Percentiles rank a stretch among this genome's conserved stretches.
Conservation (phyloP, 345 rosid species). For the Linum tenue region DNA sequence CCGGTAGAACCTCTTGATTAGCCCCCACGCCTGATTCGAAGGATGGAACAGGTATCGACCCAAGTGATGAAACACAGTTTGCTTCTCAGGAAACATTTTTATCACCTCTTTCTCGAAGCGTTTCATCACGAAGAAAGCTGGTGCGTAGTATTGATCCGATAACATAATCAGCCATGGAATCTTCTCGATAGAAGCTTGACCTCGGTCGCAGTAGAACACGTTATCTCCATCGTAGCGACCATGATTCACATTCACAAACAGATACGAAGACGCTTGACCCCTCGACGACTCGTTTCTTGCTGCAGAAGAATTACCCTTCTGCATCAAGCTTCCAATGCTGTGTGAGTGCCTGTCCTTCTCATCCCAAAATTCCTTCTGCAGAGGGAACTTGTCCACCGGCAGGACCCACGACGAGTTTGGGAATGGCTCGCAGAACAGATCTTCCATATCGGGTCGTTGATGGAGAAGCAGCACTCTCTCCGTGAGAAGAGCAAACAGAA, state of each 20-base stretch:
- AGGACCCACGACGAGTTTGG: conserved; percentile 14
- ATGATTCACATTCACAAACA: conserved; percentile 2
- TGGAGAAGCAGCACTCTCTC: conserved; percentile 14
- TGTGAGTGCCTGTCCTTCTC: not conserved
- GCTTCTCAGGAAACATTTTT: conserved; percentile 17
- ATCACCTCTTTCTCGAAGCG: conserved; percentile 6
- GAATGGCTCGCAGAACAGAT: not conserved
- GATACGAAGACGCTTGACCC: not conserved
- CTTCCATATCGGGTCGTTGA: not conserved
- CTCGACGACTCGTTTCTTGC: not conserved
- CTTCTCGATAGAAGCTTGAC: conserved; percentile 5
- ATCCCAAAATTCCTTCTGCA: not conserved
- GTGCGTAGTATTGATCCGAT: conserved; percentile 13
- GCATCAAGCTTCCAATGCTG: conserved; percentile 10
- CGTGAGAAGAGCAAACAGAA: conserved; percentile 14
- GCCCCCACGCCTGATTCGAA: conserved; percentile 19
- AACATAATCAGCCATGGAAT: conserved; percentile 14
- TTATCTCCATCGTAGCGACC: not conserved
- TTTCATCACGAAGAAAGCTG: conserved; percentile 10
- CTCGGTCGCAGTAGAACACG: conserved; percentile 5
- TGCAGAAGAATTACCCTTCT: not conserved
- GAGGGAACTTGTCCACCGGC: conserved; percentile 4
- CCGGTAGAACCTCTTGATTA: conserved; percentile 11
- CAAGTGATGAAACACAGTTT: conserved; percentile 15
- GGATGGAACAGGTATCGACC: conserved; percentile 16